phyloP scores from a whole-genome alignment of 208 protist genomes.

The Acanthamoeba triangularis region DNA sequence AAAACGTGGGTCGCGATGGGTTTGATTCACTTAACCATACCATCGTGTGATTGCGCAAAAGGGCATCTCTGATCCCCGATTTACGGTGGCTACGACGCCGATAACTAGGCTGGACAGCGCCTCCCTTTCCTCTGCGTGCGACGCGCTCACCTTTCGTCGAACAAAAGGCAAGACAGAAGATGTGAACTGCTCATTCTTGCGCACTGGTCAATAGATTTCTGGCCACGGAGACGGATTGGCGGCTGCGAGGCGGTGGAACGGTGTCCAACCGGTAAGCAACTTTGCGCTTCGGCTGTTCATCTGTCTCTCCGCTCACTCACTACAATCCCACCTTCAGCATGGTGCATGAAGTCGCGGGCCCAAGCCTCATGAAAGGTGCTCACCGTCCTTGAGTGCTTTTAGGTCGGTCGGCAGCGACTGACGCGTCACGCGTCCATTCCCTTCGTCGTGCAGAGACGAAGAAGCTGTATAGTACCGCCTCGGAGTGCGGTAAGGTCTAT shows the following conservation, averaged over 20 bases:
- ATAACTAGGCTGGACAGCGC: neutral
- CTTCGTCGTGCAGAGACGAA: neutral
- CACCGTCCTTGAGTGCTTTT: too few relatives aligned
- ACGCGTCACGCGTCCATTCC: too few relatives aligned
- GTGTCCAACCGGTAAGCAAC: neutral
- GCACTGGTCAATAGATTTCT: neutral
- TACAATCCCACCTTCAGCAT: neutral
- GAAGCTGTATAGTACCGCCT: neutral
- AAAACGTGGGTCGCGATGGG: too few relatives aligned
- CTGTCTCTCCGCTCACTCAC: neutral
- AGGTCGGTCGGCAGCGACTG: too few relatives aligned
- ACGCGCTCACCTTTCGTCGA: neutral
- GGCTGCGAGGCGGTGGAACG: neutral
- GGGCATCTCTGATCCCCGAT: neutral
- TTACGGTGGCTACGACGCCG: neutral
- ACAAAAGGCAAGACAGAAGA: too few relatives aligned
- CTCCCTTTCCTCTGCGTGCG: neutral
- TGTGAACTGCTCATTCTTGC: too few relatives aligned
- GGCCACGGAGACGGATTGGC: neutral
- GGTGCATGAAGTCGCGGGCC: neutral
- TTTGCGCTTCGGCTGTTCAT: neutral
- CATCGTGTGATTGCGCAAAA: neutral
- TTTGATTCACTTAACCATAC: neutral
- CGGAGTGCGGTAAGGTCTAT: neutral
- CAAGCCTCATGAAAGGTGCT: neutral